phyloP scores from a whole-genome alignment of 1,284 basidiomycete species.

The Xanthoconium separans region DNA sequence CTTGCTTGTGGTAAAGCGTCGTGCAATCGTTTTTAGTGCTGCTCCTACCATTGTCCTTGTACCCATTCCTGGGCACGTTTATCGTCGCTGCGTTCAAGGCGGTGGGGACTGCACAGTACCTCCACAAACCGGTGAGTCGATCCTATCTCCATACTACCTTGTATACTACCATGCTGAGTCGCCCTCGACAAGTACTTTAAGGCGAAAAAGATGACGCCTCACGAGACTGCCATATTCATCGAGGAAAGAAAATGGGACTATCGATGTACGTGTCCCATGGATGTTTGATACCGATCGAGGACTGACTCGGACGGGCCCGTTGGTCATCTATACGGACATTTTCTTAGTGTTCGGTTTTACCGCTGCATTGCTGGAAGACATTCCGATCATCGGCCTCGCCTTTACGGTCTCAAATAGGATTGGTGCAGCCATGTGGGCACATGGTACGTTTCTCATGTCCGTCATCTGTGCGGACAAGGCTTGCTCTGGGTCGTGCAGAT shows the following conservation, averaged over 20 bases:
- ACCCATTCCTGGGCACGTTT: constrained; percentile 69
- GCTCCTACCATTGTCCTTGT: constrained; percentile 65
- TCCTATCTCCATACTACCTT: no score
- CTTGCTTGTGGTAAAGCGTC: not conserved
- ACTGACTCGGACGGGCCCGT: not conserved
- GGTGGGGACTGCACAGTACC: constrained; percentile 63
- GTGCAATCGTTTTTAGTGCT: constrained; percentile 47
- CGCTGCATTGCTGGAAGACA: constrained; percentile 72
- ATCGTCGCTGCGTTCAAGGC: constrained; percentile 67
- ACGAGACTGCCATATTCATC: constrained; percentile 71
- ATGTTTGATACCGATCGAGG: not conserved
- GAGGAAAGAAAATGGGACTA: constrained; percentile 90
- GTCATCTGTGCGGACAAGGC: no score
- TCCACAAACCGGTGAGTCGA: constrained; percentile 63
- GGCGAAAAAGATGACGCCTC: constrained; percentile 73
- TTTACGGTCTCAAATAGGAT: constrained; percentile 85
- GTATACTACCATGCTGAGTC: not conserved
- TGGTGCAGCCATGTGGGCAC: constrained; percentile 90
- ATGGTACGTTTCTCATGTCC: constrained; percentile 47
- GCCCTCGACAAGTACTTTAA: constrained; percentile 66
- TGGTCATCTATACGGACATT: not conserved
- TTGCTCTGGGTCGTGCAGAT: no score
- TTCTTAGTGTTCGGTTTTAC: constrained; percentile 75
- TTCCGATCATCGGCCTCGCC: constrained; percentile 76
- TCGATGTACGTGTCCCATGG: constrained; percentile 45